Evolutionary conservation across 2,329 filamentous ascomycete genomes (phyloP), one percentile per base, ranked within the genome.

Genomic region (Thermomyces lanuginosus): DNA sequence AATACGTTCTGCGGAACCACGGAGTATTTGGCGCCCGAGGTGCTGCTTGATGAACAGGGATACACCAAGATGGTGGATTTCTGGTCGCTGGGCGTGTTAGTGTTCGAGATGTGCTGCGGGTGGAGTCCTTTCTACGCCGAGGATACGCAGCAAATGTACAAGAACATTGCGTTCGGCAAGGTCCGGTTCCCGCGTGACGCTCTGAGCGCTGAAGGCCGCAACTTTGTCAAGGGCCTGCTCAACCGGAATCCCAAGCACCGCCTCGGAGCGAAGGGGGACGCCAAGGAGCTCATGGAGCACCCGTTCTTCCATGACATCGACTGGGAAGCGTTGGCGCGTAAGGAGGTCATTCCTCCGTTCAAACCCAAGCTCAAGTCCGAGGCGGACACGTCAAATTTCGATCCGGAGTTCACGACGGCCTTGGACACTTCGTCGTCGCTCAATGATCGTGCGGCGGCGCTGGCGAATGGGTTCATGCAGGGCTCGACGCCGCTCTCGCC

Each of bases 21-120:
- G 0, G 89, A 98, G 51, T 98, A 98, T 48, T 67, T 98, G 11
- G 89, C 89, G 0, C 89, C 89, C 0, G 89, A 98, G 48, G 89
- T 95, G 2, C 64, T 98, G 8, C 61, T 98, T 22, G 89, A 98
- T 41, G 89, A 98, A 58, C 80, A 83, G 44, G 89, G 89, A 17
- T 98, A 98, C 55, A 95, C 89, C 29, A 95, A 95, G 60, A 95
- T 98, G 89, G 89, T 98, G 5, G 89, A 98, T 52, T 98, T 95
- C 53, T 98, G 89, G 89, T 98, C 89, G 2, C 66, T 98, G 8
- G 89, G 89, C 31, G 89, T 98, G 24, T 64, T 98, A 29, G 89
- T 98, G 1, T 98, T 98, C 44, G 89, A 98, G 55, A 98, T 98
- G 89, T 98, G 89, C 61, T 98, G 89, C 44, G 89, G 89, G 17